A percentile compares a stretch with the other conserved stretches of the same genome.
These are phyloP conservation scores for Hymenoscyphus linearis DNA, from an alignment of 2,329 filamentous ascomycete genomes.

Conservation along the genomic window DNA sequence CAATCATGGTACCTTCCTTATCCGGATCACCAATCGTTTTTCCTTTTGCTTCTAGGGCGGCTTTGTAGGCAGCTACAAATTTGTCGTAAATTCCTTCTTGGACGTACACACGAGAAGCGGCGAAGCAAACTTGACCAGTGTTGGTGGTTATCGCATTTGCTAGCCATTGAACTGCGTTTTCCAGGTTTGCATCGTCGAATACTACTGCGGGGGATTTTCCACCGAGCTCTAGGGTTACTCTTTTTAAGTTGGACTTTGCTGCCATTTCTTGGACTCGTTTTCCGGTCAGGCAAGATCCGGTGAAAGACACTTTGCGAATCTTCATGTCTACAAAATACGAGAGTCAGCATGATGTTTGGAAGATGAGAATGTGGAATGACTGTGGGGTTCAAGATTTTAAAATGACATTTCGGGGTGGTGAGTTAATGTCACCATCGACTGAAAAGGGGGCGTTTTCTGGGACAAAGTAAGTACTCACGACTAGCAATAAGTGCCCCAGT, in stretches of 20 bases:
- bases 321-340: slow-evolving; percentile 27
- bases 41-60: slow-evolving; percentile 51
- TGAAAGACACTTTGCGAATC: slow-evolving; percentile 38
- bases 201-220: slow-evolving; percentile 40
- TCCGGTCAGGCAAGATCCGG: slow-evolving; percentile 35
- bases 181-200: slow-evolving; percentile 40
- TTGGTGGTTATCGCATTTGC: slow-evolving; percentile 56
- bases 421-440: too few species aligned
- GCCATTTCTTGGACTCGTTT: slow-evolving; percentile 38
- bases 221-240: slow-evolving; percentile 39
- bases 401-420: too few species aligned
- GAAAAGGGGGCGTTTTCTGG: too few species aligned
- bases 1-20: slow-evolving; percentile 52
- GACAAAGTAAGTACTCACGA: slow-evolving; percentile 7
- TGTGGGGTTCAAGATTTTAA: too few species aligned
- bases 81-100: slow-evolving; percentile 51
- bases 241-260: slow-evolving; percentile 38
- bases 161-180: slow-evolving; percentile 42
- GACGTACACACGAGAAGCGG: slow-evolving; percentile 66
- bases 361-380: too few species aligned
- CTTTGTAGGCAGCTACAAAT: slow-evolving; percentile 55
- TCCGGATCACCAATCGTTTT: slow-evolving; percentile 58
- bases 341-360: too few species aligned
- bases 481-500: slow-evolving; percentile 35
- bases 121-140: slow-evolving; percentile 70